Conservation (phyloP, 257 asterid genomes). For the Plantago ovata region DNA sequence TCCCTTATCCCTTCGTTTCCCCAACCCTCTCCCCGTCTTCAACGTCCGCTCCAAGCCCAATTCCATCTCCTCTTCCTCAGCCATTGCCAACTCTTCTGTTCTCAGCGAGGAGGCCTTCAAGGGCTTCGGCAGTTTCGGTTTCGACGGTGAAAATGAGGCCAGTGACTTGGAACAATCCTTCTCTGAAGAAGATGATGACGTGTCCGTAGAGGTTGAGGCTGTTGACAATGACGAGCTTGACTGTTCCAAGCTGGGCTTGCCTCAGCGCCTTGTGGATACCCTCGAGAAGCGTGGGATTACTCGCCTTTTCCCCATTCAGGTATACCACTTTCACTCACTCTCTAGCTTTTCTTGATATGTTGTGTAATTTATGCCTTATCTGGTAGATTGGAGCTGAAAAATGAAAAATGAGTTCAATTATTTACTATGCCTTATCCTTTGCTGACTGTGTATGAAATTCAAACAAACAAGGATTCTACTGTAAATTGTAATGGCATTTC, state of each 20-base stretch:
- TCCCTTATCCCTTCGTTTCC: slow-evolving; percentile 42
- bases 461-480: too few relatives aligned
- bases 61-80: slow-evolving; percentile 35
- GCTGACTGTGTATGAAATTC: too few relatives aligned
- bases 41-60: slow-evolving; percentile 22
- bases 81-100: slow-evolving; percentile 43
- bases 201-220: slow-evolving; percentile 26
- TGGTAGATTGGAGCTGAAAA: background rate
- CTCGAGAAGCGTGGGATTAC: slow-evolving; percentile 79
- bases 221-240: slow-evolving; percentile 48
- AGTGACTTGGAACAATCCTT: slow-evolving; percentile 31
- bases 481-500: background rate
- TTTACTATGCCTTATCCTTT: too few relatives aligned
- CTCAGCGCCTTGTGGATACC: slow-evolving; percentile 64
- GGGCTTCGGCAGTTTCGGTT: slow-evolving; percentile 37
- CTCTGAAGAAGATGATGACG: slow-evolving; percentile 31
- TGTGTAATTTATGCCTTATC: background rate
- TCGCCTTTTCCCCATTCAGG: slow-evolving; percentile 86
- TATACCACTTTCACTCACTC: slow-evolving; percentile 5
- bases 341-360: background rate
- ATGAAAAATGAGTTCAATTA: too few relatives aligned
- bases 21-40: slow-evolving; percentile 34
- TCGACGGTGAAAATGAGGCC: slow-evolving; percentile 19
- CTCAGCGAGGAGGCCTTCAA: slow-evolving; percentile 51
- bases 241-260: slow-evolving; percentile 63